Percentiles rank a stretch among this genome's conserved stretches.
Evolutionary conservation across 345 rosid species (phyloP).

Genomic region (Ailanthus altissimus): DNA sequence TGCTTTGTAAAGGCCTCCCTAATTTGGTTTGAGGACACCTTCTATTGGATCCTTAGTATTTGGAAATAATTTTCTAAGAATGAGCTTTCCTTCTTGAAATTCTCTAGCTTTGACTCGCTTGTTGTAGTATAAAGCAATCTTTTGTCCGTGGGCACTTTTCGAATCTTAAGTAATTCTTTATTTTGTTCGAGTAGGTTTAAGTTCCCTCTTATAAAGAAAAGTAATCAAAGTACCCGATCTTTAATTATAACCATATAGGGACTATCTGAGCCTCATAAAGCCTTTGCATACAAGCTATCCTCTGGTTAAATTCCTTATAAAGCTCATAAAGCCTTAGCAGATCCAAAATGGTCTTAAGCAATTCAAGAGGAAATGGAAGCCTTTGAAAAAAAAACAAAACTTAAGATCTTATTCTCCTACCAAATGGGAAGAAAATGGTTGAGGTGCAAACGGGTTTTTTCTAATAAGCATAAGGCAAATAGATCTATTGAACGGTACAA

Average conservation of each 20-base stretch:
- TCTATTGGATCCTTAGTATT: no score
- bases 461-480: constrained; percentile 7
- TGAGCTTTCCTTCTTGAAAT: no score
- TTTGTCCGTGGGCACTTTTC: no score
- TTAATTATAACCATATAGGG: not conserved
- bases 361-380: not conserved
- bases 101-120: no score
- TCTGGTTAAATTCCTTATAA: not conserved
- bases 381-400: not conserved
- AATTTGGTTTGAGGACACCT: no score
- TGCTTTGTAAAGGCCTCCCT: no score
- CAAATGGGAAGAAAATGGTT: not conserved
- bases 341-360: not conserved
- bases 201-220: not conserved
- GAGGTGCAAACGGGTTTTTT: constrained; percentile 14
- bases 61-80: no score
- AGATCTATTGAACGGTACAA: not conserved
- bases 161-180: no score
- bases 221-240: not conserved
- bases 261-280: not conserved
- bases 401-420: no score
- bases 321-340: not conserved
- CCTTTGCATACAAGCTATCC: not conserved
- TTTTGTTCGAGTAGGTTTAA: no score
- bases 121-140: no score